phyloP scores from a whole-genome alignment of 371 early-diverging fungal genomes.

The Zopfochytrium polystomum region DNA sequence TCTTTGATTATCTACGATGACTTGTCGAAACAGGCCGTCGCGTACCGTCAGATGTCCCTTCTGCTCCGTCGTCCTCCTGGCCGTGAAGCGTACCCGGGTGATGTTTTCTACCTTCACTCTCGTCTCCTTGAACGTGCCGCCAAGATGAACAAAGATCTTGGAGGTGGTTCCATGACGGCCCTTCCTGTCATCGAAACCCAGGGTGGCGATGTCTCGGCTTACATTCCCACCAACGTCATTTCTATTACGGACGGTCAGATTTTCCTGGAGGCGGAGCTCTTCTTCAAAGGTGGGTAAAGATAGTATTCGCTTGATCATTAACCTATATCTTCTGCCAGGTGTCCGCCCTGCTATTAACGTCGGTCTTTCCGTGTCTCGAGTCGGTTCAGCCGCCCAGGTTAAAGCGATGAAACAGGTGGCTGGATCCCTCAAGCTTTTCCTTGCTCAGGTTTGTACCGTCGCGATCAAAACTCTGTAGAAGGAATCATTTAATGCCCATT shows the following conservation, averaged over 20 bases:
- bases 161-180: constrained; percentile 92
- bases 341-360: constrained; percentile 96
- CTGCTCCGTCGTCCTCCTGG: constrained; percentile 96
- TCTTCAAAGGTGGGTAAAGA: constrained; percentile 81
- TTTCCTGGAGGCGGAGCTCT: constrained; percentile 96
- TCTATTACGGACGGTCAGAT: constrained; percentile 97
- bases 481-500: constrained; percentile 14
- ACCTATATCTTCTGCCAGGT: constrained; percentile 34
- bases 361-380: constrained; percentile 97
- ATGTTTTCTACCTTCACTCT: constrained; percentile 96
- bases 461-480: constrained; percentile 14
- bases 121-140: constrained; percentile 95
- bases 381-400: constrained; percentile 96
- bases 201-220: constrained; percentile 97
- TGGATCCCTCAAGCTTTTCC: constrained; percentile 94
- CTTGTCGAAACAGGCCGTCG: constrained; percentile 96
- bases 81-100: constrained; percentile 97
- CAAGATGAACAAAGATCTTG: constrained; percentile 91
- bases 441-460: too few relatives aligned
- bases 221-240: constrained; percentile 98
- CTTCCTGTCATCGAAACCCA: constrained; percentile 96
- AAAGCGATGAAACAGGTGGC: constrained; percentile 98
- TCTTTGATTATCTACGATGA: constrained; percentile 95
- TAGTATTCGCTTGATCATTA: too few relatives aligned
- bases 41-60: constrained; percentile 97